phyloP scores from a whole-genome alignment of 257 asterid species.

The Haberlea rhodopensis region DNA sequence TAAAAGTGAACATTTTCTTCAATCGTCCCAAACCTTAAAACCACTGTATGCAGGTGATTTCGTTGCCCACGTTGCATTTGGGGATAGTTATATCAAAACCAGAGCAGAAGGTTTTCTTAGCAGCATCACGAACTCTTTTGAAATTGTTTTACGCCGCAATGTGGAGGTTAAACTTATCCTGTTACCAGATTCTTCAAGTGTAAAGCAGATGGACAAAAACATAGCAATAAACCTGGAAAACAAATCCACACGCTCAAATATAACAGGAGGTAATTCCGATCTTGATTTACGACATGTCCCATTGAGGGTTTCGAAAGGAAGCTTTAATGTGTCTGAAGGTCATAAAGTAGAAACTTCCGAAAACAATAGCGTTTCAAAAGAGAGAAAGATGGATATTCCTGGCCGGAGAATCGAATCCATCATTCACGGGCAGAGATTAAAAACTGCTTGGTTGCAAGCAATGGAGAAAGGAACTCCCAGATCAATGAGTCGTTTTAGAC shows the following conservation, averaged over 20 bases:
- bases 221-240: slow-evolving; percentile 24
- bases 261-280: slow-evolving; percentile 27
- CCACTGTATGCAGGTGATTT: slow-evolving; percentile 58
- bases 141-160: slow-evolving; percentile 67
- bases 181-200: slow-evolving; percentile 39
- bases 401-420: slow-evolving; percentile 79
- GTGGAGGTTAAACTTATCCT: slow-evolving; percentile 76
- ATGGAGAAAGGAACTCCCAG: slow-evolving; percentile 82
- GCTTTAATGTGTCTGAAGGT: slow-evolving; percentile 38
- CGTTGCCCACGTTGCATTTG: slow-evolving; percentile 78
- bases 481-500: slow-evolving; percentile 54
- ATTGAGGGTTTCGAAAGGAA: slow-evolving; percentile 33
- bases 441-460: slow-evolving; percentile 95
- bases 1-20: background rate
- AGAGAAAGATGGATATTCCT: slow-evolving; percentile 48
- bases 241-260: slow-evolving; percentile 23
- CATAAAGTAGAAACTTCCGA: slow-evolving; percentile 31
- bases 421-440: slow-evolving; percentile 78
- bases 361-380: slow-evolving; percentile 37
- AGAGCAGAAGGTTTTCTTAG: slow-evolving; percentile 91
- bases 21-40: slow-evolving; percentile 1
- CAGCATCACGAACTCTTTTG: slow-evolving; percentile 92
- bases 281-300: slow-evolving; percentile 28
- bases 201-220: slow-evolving; percentile 27
- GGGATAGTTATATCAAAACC: slow-evolving; percentile 58